A percentile compares a stretch with the other conserved stretches of the same genome.
Evolutionary conservation across 208 protist genomes (phyloP).

Genomic region (Leishmania tarentolae): DNA sequence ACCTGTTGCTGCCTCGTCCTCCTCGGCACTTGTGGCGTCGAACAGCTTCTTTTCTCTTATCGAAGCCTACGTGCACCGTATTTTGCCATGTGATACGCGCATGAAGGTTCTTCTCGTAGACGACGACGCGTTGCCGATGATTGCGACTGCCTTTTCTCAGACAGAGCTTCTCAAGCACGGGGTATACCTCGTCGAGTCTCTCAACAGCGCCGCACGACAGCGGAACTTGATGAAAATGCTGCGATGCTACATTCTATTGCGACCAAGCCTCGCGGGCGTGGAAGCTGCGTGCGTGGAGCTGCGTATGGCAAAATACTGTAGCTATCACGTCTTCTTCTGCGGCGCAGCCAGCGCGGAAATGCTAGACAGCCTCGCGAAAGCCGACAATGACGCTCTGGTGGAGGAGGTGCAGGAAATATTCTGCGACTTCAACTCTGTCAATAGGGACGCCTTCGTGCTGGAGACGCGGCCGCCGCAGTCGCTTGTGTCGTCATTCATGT

Average conservation of each 20-base stretch:
- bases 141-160: constrained; percentile 95
- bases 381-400: constrained; percentile 93
- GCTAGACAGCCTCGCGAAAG: constrained; percentile 93
- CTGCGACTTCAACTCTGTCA: constrained; percentile 95
- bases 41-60: constrained; percentile 55
- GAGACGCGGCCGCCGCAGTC: constrained; percentile 46
- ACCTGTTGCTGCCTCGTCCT: constrained; percentile 5
- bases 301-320: constrained; percentile 78
- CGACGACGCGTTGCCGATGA: constrained; percentile 91
- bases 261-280: constrained; percentile 92
- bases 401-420: constrained; percentile 95
- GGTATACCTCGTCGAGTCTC: constrained; percentile 96
- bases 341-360: constrained; percentile 74
- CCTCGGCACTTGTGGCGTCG: constrained; percentile 11
- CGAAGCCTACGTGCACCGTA: constrained; percentile 59
- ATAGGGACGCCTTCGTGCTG: constrained; percentile 80
- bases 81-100: constrained; percentile 63
- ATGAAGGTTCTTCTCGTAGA: constrained; percentile 98
- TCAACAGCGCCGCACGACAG: constrained; percentile 62
- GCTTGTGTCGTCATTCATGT: constrained; percentile 41
- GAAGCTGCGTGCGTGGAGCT: constrained; percentile 89
- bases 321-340: constrained; percentile 91
- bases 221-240: constrained; percentile 93
- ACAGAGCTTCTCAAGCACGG: constrained; percentile 95
- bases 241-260: constrained; percentile 91